Evolutionary conservation across 768 basidiomycete species (phyloP).

Genomic region (Filobasidium floriforme): DNA sequence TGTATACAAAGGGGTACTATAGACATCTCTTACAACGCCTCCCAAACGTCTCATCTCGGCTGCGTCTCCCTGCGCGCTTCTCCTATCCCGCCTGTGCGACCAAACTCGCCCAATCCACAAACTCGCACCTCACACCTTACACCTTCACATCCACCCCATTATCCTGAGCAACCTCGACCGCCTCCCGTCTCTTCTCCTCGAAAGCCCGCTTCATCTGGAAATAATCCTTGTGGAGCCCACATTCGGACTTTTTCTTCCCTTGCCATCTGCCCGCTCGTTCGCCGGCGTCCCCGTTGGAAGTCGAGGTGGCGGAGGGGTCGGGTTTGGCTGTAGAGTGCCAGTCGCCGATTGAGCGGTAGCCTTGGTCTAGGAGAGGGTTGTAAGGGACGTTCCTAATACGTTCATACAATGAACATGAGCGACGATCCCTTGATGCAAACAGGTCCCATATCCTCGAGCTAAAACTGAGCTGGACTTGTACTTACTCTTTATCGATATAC

Average conservation of each 20-base stretch:
- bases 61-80: too few relatives aligned
- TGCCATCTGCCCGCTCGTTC: slow-evolving; percentile 92
- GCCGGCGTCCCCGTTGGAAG: slow-evolving; percentile 53
- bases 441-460: too few relatives aligned
- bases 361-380: slow-evolving; percentile 78
- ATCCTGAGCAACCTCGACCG: slow-evolving; percentile 7
- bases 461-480: too few relatives aligned
- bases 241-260: slow-evolving; percentile 80
- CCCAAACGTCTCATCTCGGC: too few relatives aligned
- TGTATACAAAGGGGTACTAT: too few relatives aligned
- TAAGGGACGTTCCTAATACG: slow-evolving; percentile 60
- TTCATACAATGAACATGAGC: not conserved
- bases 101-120: too few relatives aligned
- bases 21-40: too few relatives aligned
- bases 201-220: slow-evolving; percentile 52
- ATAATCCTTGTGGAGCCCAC: slow-evolving; percentile 88
- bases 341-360: slow-evolving; percentile 92
- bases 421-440: too few relatives aligned
- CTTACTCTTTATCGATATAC: slow-evolving; percentile 65
- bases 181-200: slow-evolving; percentile 30
- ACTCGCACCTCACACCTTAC: too few relatives aligned
- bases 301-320: slow-evolving; percentile 44
- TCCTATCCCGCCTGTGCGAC: too few relatives aligned
- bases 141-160: not conserved
- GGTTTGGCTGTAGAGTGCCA: slow-evolving; percentile 80